These are phyloP conservation scores for Aspergillaceae sp. DNA, from an alignment of 2,329 filamentous ascomycete genomes.

Conservation along the genomic window DNA sequence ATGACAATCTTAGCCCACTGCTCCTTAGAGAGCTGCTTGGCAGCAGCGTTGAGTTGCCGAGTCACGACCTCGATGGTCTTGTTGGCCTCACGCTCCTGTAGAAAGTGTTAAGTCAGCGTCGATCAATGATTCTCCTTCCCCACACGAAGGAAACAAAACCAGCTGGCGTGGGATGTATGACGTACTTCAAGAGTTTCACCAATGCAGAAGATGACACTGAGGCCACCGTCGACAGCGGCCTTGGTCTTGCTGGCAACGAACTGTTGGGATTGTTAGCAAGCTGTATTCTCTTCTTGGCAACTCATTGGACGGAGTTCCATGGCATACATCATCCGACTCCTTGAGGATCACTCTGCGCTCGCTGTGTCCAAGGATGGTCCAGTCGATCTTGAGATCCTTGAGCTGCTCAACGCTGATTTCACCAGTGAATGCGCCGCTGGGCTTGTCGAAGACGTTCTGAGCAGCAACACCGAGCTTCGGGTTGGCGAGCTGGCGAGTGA, in stretches of 20 bases:
- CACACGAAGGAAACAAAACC: slow-evolving; percentile 10
- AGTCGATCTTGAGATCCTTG: slow-evolving; percentile 77
- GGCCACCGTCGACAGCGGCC: slow-evolving; percentile 74
- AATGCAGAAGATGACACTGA: slow-evolving; percentile 93
- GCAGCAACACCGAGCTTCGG: slow-evolving; percentile 74
- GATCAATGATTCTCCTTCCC: too few relatives aligned
- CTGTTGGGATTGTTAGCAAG: slow-evolving; percentile 18
- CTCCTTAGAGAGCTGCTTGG: slow-evolving; percentile 54
- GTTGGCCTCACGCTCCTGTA: slow-evolving; percentile 66
- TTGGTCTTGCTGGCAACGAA: slow-evolving; percentile 92
- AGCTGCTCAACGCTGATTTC: slow-evolving; percentile 92
- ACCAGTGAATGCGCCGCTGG: slow-evolving; percentile 92
- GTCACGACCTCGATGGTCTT: slow-evolving; percentile 69
- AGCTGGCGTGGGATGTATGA: slow-evolving; percentile 8
- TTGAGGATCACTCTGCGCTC: slow-evolving; percentile 85
- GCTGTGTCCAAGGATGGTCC: slow-evolving; percentile 88
- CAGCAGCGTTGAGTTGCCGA: slow-evolving; percentile 73
- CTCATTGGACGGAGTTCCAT: not conserved
- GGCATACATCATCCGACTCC: slow-evolving; percentile 62
- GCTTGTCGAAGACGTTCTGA: slow-evolving; percentile 97
- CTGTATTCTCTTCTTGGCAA: not conserved
- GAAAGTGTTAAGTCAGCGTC: slow-evolving; percentile 6
- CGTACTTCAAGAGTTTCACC: slow-evolving; percentile 76
- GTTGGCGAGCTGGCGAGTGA: slow-evolving; percentile 70
- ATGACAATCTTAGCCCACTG: slow-evolving; percentile 95